A percentile compares a stretch with the other conserved stretches of the same genome.
These are phyloP conservation scores for Diaporthe sp. DNA, from an alignment of 2,329 filamentous ascomycete species.

Conservation along the genomic window DNA sequence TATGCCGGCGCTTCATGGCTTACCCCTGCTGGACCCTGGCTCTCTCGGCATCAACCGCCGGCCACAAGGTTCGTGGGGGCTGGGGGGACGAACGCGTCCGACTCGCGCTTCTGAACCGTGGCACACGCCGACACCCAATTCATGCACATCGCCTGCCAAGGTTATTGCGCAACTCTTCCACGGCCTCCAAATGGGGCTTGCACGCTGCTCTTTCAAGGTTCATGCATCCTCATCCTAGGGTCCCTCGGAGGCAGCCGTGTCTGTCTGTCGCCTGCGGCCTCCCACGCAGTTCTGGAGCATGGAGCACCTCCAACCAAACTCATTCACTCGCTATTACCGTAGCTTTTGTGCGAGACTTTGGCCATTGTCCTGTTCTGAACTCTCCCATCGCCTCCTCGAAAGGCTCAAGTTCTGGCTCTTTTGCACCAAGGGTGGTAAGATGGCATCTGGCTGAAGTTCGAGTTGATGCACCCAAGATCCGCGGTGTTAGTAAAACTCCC, in stretches of 20 bases:
- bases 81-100: not conserved
- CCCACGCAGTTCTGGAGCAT: not conserved
- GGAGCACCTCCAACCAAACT: not conserved
- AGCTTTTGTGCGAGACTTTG: not conserved
- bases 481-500: not conserved
- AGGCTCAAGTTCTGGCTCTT: not conserved
- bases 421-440: not conserved
- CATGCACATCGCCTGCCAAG: slow-evolving; percentile 7
- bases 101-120: slow-evolving; percentile 3
- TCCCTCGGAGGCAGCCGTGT: not conserved
- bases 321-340: not conserved
- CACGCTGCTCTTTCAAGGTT: not conserved
- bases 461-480: not conserved
- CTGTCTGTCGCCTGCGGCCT: not conserved
- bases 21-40: slow-evolving; percentile 3
- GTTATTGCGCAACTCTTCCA: not conserved
- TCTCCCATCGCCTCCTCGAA: not conserved
- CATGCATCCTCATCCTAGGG: not conserved
- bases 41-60: slow-evolving; percentile 15
- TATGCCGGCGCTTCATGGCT: slow-evolving; percentile 6
- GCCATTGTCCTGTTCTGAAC: not conserved
- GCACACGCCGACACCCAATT: not conserved
- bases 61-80: not conserved
- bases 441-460: not conserved
- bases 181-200: not conserved